phyloP scores from a whole-genome alignment of 140 eudicot genomes.

The Cichorium intybus region DNA sequence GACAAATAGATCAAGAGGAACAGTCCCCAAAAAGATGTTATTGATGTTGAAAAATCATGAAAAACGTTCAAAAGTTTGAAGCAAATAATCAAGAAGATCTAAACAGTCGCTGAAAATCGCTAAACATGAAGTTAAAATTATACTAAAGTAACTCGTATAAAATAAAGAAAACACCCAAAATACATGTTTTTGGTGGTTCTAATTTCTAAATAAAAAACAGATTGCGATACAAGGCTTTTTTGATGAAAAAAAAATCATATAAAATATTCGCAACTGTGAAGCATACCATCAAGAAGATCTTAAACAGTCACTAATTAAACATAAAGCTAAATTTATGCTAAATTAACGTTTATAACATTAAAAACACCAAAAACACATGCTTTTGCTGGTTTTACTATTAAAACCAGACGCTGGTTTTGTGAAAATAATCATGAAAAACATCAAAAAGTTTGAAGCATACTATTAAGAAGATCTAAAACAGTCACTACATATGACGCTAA shows the following conservation, averaged over 20 bases:
- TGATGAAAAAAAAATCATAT: too few relatives aligned
- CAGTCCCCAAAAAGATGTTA: neutral
- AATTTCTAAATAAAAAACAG: neutral
- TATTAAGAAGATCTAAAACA: constrained; percentile 1
- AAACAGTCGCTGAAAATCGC: neutral
- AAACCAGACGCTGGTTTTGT: neutral
- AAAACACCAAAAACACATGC: neutral
- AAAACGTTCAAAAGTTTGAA: neutral
- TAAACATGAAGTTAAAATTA: too few relatives aligned
- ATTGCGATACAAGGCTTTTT: neutral
- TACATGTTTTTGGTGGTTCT: neutral
- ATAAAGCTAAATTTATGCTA: neutral
- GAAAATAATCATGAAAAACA: neutral
- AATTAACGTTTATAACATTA: neutral
- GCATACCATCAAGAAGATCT: neutral
- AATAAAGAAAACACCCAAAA: neutral
- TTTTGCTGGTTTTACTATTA: neutral
- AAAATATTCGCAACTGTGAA: neutral
- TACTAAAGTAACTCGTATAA: neutral
- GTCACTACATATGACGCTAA: neutral
- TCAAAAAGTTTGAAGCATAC: neutral
- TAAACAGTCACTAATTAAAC: too few relatives aligned
- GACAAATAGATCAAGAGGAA: neutral
- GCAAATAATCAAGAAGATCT: neutral
- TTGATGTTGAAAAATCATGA: neutral